Percentiles rank a stretch among this genome's conserved stretches.
Evolutionary conservation across 2,329 filamentous ascomycete genomes (phyloP).

Genomic region (Colletotrichum simmondsii): DNA sequence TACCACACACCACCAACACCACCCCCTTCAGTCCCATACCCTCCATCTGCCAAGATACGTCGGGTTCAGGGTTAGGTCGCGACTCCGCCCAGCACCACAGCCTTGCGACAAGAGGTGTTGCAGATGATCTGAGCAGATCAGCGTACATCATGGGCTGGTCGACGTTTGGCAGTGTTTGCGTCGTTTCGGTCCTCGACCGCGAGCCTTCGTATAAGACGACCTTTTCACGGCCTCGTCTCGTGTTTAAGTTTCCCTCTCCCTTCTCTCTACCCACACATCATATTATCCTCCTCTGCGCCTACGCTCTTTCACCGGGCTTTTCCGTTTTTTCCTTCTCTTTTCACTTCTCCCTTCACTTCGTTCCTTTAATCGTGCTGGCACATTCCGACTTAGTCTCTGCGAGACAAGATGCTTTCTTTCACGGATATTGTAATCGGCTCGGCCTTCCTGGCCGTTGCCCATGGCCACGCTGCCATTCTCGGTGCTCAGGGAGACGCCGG

Average conservation of each 20-base stretch:
- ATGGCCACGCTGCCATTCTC: conserved; percentile 59
- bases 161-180: conserved; percentile 26
- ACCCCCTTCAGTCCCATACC: conserved; percentile 6
- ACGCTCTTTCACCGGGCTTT: conserved; percentile 35
- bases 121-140: conserved; percentile 36
- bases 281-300: conserved; percentile 17
- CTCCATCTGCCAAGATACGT: conserved; percentile 22
- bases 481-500: conserved; percentile 56
- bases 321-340: conserved; percentile 37
- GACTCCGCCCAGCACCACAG: conserved; percentile 31
- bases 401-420: conserved; percentile 49
- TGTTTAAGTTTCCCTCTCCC: conserved; percentile 14
- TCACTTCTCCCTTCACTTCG: conserved; percentile 41
- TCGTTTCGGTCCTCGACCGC: conserved; percentile 27
- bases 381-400: conserved; percentile 34
- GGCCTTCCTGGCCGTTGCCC: conserved; percentile 47
- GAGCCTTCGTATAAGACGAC: conserved; percentile 30
- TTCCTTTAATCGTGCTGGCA: conserved; percentile 38
- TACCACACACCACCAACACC: not conserved
- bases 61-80: conserved; percentile 27
- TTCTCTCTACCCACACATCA: conserved; percentile 11
- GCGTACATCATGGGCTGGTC: conserved; percentile 15
- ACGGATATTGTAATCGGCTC: conserved; percentile 46
- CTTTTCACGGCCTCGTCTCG: conserved; percentile 19
- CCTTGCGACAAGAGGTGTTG: conserved; percentile 36